Conservation (phyloP, 352 stramenopile species). For the Globisporangium middletonii region DNA sequence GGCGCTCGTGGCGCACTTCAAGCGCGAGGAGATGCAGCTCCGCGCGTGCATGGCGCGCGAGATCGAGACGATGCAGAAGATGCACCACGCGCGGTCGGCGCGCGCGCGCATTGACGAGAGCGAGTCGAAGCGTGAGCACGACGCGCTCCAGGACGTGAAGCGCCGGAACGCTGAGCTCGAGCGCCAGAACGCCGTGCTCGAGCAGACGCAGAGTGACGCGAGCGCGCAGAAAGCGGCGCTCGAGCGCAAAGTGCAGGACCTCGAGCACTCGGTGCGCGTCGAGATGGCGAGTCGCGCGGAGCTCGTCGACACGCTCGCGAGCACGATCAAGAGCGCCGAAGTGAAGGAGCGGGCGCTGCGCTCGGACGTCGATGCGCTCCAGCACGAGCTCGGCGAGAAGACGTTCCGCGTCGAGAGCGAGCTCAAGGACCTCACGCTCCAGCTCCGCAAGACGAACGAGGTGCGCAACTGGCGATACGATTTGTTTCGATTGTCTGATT, state of each 20-base stretch:
- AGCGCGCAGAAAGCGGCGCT: slow-evolving; percentile 28
- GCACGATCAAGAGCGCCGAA: slow-evolving; percentile 49
- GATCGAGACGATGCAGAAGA: slow-evolving; percentile 63
- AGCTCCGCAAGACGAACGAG: slow-evolving; percentile 63
- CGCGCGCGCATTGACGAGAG: slow-evolving; percentile 64
- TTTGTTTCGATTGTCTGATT: not conserved
- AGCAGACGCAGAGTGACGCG: slow-evolving; percentile 34
- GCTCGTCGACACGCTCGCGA: slow-evolving; percentile 64
- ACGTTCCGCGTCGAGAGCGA: slow-evolving; percentile 57
- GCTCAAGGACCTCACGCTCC: slow-evolving; percentile 39
- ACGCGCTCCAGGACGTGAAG: slow-evolving; percentile 34
- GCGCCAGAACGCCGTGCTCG: slow-evolving; percentile 32
- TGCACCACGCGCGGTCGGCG: slow-evolving; percentile 45
- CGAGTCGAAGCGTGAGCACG: slow-evolving; percentile 42
- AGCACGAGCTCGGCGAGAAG: slow-evolving; percentile 59
- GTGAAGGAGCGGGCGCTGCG: slow-evolving; percentile 43
- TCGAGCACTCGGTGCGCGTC: slow-evolving; percentile 44
- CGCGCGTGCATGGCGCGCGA: slow-evolving; percentile 50
- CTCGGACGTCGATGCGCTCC: slow-evolving; percentile 33
- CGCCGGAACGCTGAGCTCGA: slow-evolving; percentile 36
- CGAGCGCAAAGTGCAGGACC: slow-evolving; percentile 39
- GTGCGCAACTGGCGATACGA: slow-evolving; percentile 17
- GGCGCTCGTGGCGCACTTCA: slow-evolving; percentile 57
- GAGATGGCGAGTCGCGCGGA: slow-evolving; percentile 65
- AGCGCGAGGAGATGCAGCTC: slow-evolving; percentile 56